Conservation (phyloP, 495 filamentous ascomycete species). For the Emericellopsis terricola region DNA sequence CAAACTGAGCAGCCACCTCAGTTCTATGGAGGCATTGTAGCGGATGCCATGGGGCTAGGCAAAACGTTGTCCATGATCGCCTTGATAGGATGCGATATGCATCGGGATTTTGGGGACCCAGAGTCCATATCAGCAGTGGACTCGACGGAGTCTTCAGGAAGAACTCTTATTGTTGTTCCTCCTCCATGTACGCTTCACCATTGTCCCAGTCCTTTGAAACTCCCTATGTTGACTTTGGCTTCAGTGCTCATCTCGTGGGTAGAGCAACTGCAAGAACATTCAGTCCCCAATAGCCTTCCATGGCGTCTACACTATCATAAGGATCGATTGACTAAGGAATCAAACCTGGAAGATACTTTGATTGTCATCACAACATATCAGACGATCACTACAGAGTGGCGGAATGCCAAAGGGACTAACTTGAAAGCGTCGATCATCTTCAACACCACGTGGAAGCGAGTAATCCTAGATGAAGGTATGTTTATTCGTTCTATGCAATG, state of each 20-base stretch:
- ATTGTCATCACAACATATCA: conserved; percentile 24
- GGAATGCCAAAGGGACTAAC: conserved; percentile 2
- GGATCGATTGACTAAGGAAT: conserved; percentile 5
- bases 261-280: conserved; percentile 12
- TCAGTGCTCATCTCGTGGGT: conserved; percentile 21
- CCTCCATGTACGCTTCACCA: conserved; percentile 14
- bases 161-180: conserved; percentile 17
- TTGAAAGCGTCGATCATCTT: conserved; percentile 8
- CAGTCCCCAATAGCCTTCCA: conserved; percentile 3
- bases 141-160: neutral
- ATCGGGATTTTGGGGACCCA: no score
- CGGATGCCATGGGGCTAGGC: conserved; percentile 23
- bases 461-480: conserved; percentile 31
- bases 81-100: no score
- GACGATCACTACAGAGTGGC: conserved; percentile 17
- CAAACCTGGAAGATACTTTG: conserved; percentile 4
- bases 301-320: conserved; percentile 16
- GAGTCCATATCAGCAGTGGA: conserved; percentile 2
- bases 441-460: conserved; percentile 15
- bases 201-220: neutral
- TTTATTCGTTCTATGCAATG: neutral
- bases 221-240: neutral
- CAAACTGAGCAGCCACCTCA: conserved; percentile 8
- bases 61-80: conserved; percentile 23
- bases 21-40: conserved; percentile 21